Evolutionary conservation across 176 grass and related monocot species (phyloP).

Genomic region (Metroxylon sagu): DNA sequence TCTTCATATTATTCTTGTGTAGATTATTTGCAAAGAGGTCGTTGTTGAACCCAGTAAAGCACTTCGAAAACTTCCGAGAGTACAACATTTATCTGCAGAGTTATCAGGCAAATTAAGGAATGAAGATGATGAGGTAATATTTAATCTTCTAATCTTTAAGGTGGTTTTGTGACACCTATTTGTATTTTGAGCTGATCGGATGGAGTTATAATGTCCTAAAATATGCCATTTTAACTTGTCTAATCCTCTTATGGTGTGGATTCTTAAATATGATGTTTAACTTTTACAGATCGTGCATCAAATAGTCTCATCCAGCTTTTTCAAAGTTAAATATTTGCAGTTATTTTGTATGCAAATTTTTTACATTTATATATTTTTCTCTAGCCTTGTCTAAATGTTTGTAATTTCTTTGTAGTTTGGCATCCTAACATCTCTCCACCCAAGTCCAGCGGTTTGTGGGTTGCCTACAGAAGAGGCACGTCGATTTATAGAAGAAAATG

Average conservation of each 20-base stretch:
- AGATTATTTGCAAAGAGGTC: slow-evolving; percentile 88
- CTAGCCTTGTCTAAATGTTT: background rate
- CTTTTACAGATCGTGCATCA: too few species aligned
- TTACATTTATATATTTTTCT: background rate
- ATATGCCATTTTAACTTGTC: too few species aligned
- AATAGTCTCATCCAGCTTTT: too few species aligned
- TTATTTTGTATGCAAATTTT: background rate
- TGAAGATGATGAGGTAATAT: slow-evolving; percentile 64
- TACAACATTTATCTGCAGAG: slow-evolving; percentile 80
- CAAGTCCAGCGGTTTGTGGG: slow-evolving; percentile 93
- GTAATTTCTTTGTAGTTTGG: slow-evolving; percentile 59
- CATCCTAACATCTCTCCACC: slow-evolving; percentile 83
- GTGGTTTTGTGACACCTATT: too few species aligned
- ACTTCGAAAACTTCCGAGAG: slow-evolving; percentile 86
- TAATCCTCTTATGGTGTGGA: too few species aligned
- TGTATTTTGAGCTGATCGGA: too few species aligned
- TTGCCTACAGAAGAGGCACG: slow-evolving; percentile 67
- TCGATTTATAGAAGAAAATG: slow-evolving; percentile 76
- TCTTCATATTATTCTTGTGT: slow-evolving; percentile 17
- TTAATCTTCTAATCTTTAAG: too few species aligned
- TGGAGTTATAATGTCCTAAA: too few species aligned
- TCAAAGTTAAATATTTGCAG: slow-evolving; percentile 4
- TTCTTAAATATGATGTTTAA: too few species aligned
- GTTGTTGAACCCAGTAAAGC: slow-evolving; percentile 73
- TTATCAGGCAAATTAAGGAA: slow-evolving; percentile 65